A percentile compares a stretch with the other conserved stretches of the same genome.
phyloP scores from a whole-genome alignment of 805 yeast genomes.

The Nematodospora valgi region DNA sequence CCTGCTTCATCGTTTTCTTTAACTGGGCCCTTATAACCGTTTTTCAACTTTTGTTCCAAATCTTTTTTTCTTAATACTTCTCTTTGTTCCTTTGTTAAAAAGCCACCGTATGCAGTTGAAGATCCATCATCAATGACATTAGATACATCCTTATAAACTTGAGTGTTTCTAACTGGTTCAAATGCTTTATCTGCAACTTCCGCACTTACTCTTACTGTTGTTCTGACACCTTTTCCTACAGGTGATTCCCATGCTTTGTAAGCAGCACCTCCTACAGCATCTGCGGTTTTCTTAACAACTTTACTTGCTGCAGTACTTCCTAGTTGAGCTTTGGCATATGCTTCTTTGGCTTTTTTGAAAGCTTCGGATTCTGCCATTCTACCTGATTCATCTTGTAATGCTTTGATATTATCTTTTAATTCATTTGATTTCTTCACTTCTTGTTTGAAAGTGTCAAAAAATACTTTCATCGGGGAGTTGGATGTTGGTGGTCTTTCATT shows the following conservation, averaged over 20 bases:
- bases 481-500: conserved; percentile 22
- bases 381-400: conserved; percentile 93
- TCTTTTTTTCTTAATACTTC: conserved; percentile 55
- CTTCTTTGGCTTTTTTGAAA: conserved; percentile 88
- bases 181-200: conserved; percentile 82
- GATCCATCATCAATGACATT: conserved; percentile 92
- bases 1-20: conserved; percentile 83
- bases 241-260: conserved; percentile 94
- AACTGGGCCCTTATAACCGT: conserved; percentile 66
- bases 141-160: conserved; percentile 82
- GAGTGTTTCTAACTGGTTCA: conserved; percentile 91
- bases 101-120: conserved; percentile 87
- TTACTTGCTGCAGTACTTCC: conserved; percentile 64
- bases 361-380: conserved; percentile 92
- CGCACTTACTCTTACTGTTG: conserved; percentile 78
- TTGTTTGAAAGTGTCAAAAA: conserved; percentile 82
- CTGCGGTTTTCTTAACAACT: conserved; percentile 86
- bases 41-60: conserved; percentile 50
- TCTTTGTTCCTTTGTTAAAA: conserved; percentile 80
- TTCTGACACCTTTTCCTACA: conserved; percentile 84
- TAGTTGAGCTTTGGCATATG: conserved; percentile 80
- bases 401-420: conserved; percentile 88
- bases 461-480: conserved; percentile 85
- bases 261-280: conserved; percentile 86
- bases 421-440: conserved; percentile 92